Percentiles rank a stretch among this genome's conserved stretches.
Evolutionary conservation across 305 asterid species (phyloP).

Genomic region (Solanum hybrid): DNA sequence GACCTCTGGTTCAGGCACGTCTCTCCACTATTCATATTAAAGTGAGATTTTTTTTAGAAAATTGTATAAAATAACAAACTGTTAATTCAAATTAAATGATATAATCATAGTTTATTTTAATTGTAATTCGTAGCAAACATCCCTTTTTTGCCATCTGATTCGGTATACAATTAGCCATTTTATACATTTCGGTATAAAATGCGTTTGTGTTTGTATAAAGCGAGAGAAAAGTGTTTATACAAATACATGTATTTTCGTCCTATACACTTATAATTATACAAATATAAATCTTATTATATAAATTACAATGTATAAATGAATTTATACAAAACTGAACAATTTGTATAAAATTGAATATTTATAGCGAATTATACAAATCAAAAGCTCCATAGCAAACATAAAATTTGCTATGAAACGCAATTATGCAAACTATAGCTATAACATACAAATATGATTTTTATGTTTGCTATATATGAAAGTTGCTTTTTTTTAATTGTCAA

Average conservation of each 20-base stretch:
- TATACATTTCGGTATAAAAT: background rate
- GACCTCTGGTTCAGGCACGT: background rate
- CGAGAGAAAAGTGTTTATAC: background rate
- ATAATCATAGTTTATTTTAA: no score
- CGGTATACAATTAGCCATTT: background rate
- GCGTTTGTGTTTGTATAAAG: no score
- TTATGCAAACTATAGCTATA: no score
- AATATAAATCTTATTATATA: background rate
- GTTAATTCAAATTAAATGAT: background rate
- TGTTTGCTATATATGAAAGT: no score
- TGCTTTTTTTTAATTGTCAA: no score
- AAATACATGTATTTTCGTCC: no score
- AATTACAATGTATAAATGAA: no score
- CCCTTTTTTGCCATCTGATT: no score
- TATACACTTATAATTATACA: no score
- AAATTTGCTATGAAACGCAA: background rate
- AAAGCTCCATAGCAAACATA: background rate
- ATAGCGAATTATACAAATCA: background rate
- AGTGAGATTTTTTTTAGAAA: background rate
- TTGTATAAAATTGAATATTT: background rate
- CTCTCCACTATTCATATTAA: background rate
- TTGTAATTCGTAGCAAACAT: no score
- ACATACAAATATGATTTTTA: no score
- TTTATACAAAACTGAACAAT: background rate
- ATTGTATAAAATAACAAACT: background rate